phyloP scores from a whole-genome alignment of 345 rosid genomes.

The Lagerstroemia speciosa region DNA sequence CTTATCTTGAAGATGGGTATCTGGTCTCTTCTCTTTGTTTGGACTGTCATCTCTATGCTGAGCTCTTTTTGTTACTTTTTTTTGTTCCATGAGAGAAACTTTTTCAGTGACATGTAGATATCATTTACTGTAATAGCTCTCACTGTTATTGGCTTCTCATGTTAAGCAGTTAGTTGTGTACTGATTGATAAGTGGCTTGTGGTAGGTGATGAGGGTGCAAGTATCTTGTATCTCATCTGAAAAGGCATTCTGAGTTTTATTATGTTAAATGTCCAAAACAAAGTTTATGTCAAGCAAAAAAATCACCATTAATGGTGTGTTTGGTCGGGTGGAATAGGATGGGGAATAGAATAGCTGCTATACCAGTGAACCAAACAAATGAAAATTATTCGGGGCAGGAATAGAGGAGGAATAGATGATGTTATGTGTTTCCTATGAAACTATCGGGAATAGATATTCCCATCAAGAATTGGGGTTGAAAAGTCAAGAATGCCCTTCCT shows the following conservation, averaged over 20 bases:
- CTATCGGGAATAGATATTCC: too few relatives aligned
- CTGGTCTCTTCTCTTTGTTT: not conserved
- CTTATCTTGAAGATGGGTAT: not conserved
- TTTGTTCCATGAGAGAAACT: not conserved
- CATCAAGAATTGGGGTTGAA: too few relatives aligned
- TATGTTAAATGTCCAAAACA: not conserved
- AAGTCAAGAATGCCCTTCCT: too few relatives aligned
- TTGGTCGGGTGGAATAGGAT: too few relatives aligned
- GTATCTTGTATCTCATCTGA: not conserved
- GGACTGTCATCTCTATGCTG: not conserved
- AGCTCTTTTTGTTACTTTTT: not conserved
- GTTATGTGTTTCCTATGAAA: too few relatives aligned
- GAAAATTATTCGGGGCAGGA: too few relatives aligned
- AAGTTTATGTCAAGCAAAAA: not conserved
- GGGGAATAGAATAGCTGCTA: too few relatives aligned
- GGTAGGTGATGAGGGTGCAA: not conserved
- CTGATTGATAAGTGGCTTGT: too few relatives aligned
- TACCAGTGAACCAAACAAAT: too few relatives aligned
- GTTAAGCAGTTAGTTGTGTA: not conserved
- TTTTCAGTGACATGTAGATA: not conserved
- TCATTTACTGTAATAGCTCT: not conserved
- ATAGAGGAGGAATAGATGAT: too few relatives aligned
- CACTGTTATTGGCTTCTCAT: not conserved
- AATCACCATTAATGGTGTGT: too few relatives aligned
- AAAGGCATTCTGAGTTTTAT: not conserved